Evolutionary conservation across 73 alveolate species (phyloP).

Genomic region (Tetrahymena elliotti): DNA sequence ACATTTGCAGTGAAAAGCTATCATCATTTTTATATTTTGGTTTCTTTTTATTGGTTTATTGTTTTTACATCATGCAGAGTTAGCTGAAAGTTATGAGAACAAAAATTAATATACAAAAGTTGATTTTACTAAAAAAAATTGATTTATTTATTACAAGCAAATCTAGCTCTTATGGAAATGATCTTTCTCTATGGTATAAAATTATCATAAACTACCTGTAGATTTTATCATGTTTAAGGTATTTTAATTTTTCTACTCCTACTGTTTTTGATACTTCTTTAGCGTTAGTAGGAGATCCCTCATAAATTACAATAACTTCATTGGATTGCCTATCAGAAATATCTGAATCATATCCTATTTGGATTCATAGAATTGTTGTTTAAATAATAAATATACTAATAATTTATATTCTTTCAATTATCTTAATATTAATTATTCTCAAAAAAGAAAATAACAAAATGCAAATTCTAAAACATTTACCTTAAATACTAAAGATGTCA

Average conservation of each 20-base stretch:
- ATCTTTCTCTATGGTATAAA: neutral
- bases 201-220: neutral
- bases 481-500: neutral
- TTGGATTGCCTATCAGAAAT: neutral
- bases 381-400: neutral
- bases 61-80: neutral
- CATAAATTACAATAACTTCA: neutral
- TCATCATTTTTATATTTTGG: neutral
- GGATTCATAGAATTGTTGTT: neutral
- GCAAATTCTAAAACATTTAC: neutral
- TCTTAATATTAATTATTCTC: neutral
- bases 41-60: neutral
- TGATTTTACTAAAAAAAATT: neutral
- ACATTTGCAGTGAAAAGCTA: neutral
- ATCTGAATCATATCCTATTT: neutral
- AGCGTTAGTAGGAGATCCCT: neutral
- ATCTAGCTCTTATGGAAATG: neutral
- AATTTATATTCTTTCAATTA: neutral
- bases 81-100: neutral
- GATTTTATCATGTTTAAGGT: neutral
- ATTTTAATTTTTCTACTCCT: neutral
- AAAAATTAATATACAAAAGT: neutral
- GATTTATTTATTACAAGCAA: neutral
- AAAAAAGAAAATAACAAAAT: neutral
- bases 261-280: neutral